phyloP scores from a whole-genome alignment of 495 filamentous ascomycete genomes.

The Penicillium chermesinum region DNA sequence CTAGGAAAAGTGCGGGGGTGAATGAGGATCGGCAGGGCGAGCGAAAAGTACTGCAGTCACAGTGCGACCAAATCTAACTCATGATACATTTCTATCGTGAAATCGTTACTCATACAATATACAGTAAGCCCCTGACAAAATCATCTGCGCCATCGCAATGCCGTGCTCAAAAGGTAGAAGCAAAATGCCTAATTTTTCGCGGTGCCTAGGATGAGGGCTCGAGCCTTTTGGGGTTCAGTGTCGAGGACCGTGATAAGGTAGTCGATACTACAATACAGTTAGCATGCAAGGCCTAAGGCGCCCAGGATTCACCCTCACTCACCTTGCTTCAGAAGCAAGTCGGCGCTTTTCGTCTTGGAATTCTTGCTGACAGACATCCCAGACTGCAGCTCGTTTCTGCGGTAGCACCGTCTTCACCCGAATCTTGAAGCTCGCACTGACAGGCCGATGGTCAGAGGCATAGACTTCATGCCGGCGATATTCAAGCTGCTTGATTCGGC shows the following conservation, averaged over 20 bases:
- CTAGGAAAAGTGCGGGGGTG: neutral
- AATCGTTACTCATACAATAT: constrained; percentile 41
- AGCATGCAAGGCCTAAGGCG: constrained; percentile 1
- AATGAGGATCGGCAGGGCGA: neutral
- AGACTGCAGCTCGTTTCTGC: constrained; percentile 55
- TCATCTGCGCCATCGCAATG: constrained; percentile 6
- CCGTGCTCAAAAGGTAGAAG: constrained; percentile 5
- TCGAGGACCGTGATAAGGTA: constrained; percentile 51
- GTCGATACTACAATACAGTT: constrained; percentile 34
- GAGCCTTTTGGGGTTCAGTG: constrained; percentile 43
- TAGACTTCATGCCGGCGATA: constrained; percentile 85
- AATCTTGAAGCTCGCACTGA: constrained; percentile 76
- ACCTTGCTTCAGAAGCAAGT: constrained; percentile 60
- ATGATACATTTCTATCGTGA: constrained; percentile 46
- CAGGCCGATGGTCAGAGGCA: constrained; percentile 88
- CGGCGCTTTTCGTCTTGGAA: constrained; percentile 65
- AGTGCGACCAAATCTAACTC: constrained; percentile 4
- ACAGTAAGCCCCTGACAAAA: constrained; percentile 15
- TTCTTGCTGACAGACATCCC: constrained; percentile 64
- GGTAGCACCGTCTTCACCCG: constrained; percentile 73
- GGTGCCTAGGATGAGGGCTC: constrained; percentile 32
- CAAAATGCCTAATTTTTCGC: constrained; percentile 12
- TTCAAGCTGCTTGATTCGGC: constrained; percentile 77
- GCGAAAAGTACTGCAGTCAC: neutral
- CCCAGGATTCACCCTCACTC: constrained; percentile 10